Evolutionary conservation across 495 filamentous ascomycete genomes (phyloP).

Genomic region (Pseudoneurospora amorphoporcata): DNA sequence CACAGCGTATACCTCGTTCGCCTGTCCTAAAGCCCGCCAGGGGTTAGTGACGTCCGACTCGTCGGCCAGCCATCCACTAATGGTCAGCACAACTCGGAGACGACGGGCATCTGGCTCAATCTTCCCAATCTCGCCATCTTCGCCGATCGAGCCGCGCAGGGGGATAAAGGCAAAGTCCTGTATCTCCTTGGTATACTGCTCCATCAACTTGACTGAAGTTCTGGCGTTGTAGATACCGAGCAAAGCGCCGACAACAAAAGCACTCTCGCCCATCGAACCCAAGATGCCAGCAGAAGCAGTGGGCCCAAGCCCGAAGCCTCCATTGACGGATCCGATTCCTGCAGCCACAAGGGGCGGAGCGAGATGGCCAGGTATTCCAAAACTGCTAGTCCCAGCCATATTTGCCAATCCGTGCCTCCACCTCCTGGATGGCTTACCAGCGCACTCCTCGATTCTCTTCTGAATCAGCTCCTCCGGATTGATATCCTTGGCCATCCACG

Average conservation of each 20-base stretch:
- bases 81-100: slow-evolving; percentile 70
- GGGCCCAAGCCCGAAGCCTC: slow-evolving; percentile 64
- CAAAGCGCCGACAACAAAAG: slow-evolving; percentile 66
- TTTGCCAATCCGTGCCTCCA: slow-evolving; percentile 58
- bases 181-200: slow-evolving; percentile 75
- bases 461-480: slow-evolving; percentile 55
- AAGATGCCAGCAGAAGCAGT: slow-evolving; percentile 63
- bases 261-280: slow-evolving; percentile 65
- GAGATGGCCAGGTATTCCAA: slow-evolving; percentile 66
- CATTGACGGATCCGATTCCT: slow-evolving; percentile 72
- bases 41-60: slow-evolving; percentile 59
- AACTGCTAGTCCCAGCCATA: slow-evolving; percentile 58
- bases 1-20: slow-evolving; percentile 72
- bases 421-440: slow-evolving; percentile 47
- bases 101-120: slow-evolving; percentile 41
- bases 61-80: slow-evolving; percentile 71
- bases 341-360: slow-evolving; percentile 75
- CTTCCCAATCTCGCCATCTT: slow-evolving; percentile 29
- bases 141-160: slow-evolving; percentile 36
- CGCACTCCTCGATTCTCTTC: slow-evolving; percentile 52
- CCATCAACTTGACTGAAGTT: slow-evolving; percentile 80
- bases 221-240: slow-evolving; percentile 85
- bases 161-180: slow-evolving; percentile 85
- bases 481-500: slow-evolving; percentile 63
- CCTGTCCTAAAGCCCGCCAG: slow-evolving; percentile 62